Base-by-base conservation (phyloP, 2,329 filamentous ascomycete genomes). In the Fusarium incarnatum region DNA sequence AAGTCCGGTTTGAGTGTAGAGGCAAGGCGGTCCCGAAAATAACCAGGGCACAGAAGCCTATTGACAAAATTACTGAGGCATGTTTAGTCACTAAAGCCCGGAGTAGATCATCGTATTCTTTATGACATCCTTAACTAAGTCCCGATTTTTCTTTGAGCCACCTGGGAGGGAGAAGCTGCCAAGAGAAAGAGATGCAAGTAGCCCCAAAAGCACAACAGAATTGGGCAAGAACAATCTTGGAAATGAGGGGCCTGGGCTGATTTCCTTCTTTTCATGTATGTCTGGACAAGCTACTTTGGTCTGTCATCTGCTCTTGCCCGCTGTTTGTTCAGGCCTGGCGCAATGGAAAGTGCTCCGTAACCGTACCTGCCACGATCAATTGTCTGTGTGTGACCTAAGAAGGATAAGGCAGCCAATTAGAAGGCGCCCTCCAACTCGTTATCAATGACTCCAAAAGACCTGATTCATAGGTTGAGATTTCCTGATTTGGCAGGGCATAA, bases 381-480 rank as follows among this genome's bases (percentile, higher is more conserved):
- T 55, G 57, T 56, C 67, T 63, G 67, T 54, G 56, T 63, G 57
- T 62, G 59, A 71, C 49, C 65, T 56, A 59, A 59, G 69, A 54
- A 50, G 63, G 59, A 53, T 48, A 57, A 64, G 62, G 61, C 60
- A 64, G 45, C 70, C 61, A 74, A 74, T 74, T 18, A 62, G 30
- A 57, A 40, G 44, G 15, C 22, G 40, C 50, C 46, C 25, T 23
- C 46, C 30, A 13, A n/a, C 34, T 11, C 63, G 67, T 75, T 75
- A 75, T 75, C 73, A 74, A 68, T 73, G 57, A 60, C 57, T 45
- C 48, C 34, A 37, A 37, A 37, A 47, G 44, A 40, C 37, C 40
- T 55, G 44, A 30, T 37, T 15, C 44, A 40, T 25, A 34, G 32
- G 34, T n/a, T 37, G 34, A 32, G n/a, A 50, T 55, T 67, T 54